Evolutionary conservation across 1,139 yeast genomes (phyloP), one percentile per base, ranked within the genome.

Genomic region (Meyerozyma smithsonii): DNA sequence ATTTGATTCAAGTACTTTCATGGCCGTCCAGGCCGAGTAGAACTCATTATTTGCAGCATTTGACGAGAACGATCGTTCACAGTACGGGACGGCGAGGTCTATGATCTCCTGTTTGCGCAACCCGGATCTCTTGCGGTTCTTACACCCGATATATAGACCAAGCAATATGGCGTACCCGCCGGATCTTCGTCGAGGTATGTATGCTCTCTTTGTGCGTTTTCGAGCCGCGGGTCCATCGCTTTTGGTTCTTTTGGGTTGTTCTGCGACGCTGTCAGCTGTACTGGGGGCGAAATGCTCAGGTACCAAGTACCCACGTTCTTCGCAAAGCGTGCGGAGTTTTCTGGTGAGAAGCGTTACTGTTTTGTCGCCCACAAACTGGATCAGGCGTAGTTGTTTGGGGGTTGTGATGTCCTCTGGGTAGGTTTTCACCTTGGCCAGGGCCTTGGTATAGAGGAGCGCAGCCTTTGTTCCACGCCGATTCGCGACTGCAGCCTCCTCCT

Each of bases 121-220:
- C 0, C 89, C 89, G 2, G 18, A 8, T 8, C 34, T 20, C 19
- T 55, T 54, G 18, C 70, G 50, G 1, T 60, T 51, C 8, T 64
- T 61, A 51, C 84, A 92, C 23, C 72, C 59, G 34, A 77, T 66
- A 39, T 75, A 67, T 11, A 92, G 60, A 0, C 84, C 84, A 16
- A 89, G 49, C 28, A 92, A 53, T 5, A 92, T 84, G 0, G 95
- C 96, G 62, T 85, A 92, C 0, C 89, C 94, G 0, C 97, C 97
- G 0, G 95, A 79, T 32, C 94, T 66, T 46, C 79, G 79, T 35
- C 73, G 71, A 1, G 98, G 98, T 0, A 90, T 73, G 56, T 87
- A 92, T 33, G 61, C 65, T 42, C 70, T 42, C 60, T 57, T 33
- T 54, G 57, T 43, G 40, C 52, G 56, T 43, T 52, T 55, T 42